These are phyloP conservation scores for Hypoxylon lienhwacheense DNA, from an alignment of 495 filamentous ascomycete species.

Conservation along the genomic window DNA sequence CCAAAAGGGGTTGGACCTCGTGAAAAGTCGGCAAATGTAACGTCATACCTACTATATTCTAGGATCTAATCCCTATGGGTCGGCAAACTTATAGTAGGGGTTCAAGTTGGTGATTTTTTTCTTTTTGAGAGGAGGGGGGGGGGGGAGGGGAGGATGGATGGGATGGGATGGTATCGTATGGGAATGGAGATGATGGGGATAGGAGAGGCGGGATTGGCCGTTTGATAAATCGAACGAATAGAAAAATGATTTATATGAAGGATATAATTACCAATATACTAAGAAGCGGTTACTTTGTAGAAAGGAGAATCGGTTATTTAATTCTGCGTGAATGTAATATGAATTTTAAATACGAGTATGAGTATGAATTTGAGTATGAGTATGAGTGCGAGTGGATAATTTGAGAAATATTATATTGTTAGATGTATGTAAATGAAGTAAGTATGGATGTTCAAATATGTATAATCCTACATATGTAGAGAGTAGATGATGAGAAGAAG, in stretches of 20 bases:
- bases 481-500: no score
- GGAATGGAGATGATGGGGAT: no score
- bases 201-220: background rate
- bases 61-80: background rate
- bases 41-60: conserved; percentile 30
- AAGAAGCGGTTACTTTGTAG: background rate
- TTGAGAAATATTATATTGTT: no score
- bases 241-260: background rate
- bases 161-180: no score
- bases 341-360: background rate
- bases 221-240: background rate
- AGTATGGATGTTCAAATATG: no score
- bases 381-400: no score
- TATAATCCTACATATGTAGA: no score
- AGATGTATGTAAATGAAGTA: no score
- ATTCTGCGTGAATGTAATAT: no score
- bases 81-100: background rate
- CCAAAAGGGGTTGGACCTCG: conserved; percentile 26
- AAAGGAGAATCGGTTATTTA: background rate
- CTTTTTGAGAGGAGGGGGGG: background rate
- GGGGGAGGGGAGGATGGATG: no score
- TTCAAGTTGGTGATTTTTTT: background rate
- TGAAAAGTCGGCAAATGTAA: conserved; percentile 25
- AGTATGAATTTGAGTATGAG: no score
- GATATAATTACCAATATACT: no score